A percentile compares a stretch with the other conserved stretches of the same genome.
Conservation (phyloP, 345 rosid genomes). For the Adansonia digitata region DNA sequence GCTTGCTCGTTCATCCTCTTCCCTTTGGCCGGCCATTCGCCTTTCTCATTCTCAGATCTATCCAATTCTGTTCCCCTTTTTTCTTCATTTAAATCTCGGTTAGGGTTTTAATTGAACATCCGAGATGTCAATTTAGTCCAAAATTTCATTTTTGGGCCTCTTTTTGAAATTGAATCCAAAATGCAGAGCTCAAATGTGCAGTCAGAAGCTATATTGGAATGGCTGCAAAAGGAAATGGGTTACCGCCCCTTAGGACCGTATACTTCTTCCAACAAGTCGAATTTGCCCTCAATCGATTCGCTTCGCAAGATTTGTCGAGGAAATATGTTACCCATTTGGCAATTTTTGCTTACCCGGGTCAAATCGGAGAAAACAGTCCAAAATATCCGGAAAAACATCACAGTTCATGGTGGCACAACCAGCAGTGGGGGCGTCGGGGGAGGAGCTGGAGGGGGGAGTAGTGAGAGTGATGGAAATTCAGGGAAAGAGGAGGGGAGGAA, state of each 20-base stretch:
- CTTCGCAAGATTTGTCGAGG: slow-evolving; percentile 75
- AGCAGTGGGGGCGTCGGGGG: background rate
- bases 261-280: slow-evolving; percentile 49
- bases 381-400: slow-evolving; percentile 66
- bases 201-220: slow-evolving; percentile 71
- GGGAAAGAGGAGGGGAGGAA: slow-evolving; percentile 53
- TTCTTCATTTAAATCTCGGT: too few species aligned
- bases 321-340: slow-evolving; percentile 80
- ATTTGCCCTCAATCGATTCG: slow-evolving; percentile 62
- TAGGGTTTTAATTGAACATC: background rate
- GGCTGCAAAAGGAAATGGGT: slow-evolving; percentile 90
- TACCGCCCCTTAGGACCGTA: slow-evolving; percentile 71
- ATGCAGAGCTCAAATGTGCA: slow-evolving; percentile 46
- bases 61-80: background rate
- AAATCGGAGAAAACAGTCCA: slow-evolving; percentile 85
- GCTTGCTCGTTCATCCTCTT: slow-evolving; percentile 4
- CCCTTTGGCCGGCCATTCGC: slow-evolving; percentile 9
- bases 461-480: slow-evolving; percentile 23
- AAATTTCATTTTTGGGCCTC: background rate
- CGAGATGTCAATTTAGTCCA: background rate
- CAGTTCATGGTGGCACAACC: slow-evolving; percentile 79
- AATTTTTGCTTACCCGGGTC: slow-evolving; percentile 57
- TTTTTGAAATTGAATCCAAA: background rate
- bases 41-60: slow-evolving; percentile 18
- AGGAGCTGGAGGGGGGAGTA: slow-evolving; percentile 11